These are phyloP conservation scores for Mycena albidolilacea DNA, from an alignment of 768 basidiomycete species.

Conservation along the genomic window DNA sequence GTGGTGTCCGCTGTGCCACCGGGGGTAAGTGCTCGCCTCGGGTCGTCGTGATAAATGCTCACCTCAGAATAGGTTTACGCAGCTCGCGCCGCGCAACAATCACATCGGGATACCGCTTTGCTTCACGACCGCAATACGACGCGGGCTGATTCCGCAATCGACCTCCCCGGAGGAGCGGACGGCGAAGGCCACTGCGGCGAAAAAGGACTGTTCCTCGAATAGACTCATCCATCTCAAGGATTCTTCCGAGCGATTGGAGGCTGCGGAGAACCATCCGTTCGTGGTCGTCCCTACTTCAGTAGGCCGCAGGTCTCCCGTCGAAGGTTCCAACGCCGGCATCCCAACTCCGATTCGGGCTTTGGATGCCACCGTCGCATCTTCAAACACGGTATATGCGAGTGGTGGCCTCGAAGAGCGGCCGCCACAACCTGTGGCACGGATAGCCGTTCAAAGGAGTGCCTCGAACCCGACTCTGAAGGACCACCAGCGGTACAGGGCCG, in stretches of 20 bases:
- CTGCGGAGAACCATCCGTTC: neutral
- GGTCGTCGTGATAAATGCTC: neutral
- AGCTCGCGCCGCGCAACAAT: neutral
- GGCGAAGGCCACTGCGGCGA: neutral
- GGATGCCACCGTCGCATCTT: constrained; percentile 9
- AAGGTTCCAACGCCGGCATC: neutral
- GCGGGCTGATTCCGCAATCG: neutral
- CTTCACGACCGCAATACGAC: neutral
- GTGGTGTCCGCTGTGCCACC: constrained; percentile 25
- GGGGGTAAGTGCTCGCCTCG: neutral
- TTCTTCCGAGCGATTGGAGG: constrained; percentile 17
- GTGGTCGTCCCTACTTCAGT: neutral
- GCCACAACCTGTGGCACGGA: neutral
- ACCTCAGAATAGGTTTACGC: constrained; percentile 16
- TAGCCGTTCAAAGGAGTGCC: neutral
- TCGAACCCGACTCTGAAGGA: neutral
- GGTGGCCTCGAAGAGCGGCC: neutral
- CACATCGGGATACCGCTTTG: constrained; percentile 11
- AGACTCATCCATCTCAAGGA: neutral
- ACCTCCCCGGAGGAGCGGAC: neutral
- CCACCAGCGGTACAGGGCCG: neutral
- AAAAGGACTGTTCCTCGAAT: neutral
- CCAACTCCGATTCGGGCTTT: neutral
- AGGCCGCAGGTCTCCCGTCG: neutral
- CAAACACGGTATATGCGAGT: neutral